Evolutionary conservation across 306 rosid species (phyloP).

Genomic region (Dryas alaskensis): DNA sequence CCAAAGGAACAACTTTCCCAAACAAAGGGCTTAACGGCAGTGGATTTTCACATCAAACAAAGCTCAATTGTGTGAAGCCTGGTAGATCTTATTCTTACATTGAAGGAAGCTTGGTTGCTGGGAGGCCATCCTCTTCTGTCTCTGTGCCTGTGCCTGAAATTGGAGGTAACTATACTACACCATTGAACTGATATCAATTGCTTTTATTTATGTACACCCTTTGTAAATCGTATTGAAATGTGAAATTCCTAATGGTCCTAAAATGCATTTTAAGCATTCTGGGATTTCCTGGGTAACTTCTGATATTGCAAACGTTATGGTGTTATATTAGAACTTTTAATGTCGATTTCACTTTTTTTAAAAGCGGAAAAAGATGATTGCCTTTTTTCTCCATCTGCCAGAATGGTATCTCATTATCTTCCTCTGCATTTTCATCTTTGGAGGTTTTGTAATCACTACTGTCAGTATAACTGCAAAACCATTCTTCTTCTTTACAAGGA

Average conservation of each 20-base stretch:
- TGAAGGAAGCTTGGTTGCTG: constrained; percentile 55
- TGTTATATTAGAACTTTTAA: background rate
- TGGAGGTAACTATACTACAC: constrained; percentile 45
- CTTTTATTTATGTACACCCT: background rate
- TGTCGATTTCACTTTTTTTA: background rate
- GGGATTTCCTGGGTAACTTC: background rate
- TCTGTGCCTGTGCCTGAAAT: constrained; percentile 47
- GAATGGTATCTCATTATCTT: background rate
- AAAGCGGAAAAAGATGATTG: background rate
- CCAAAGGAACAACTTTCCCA: constrained; percentile 38
- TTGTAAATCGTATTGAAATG: background rate
- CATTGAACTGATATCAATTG: background rate
- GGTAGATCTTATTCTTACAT: constrained; percentile 40
- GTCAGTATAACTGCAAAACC: background rate
- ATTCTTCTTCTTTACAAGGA: background rate
- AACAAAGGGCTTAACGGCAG: constrained; percentile 29
- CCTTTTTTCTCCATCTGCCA: background rate
- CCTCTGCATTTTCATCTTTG: background rate
- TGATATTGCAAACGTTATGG: background rate
- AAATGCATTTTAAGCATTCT: background rate
- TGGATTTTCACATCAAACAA: constrained; percentile 37
- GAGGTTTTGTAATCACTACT: background rate
- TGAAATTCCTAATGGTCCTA: no score
- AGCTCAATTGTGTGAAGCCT: constrained; percentile 36
- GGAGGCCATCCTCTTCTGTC: constrained; percentile 43